Base-by-base conservation (phyloP, 2,329 filamentous ascomycete species). In the Zasmidium angulare region DNA sequence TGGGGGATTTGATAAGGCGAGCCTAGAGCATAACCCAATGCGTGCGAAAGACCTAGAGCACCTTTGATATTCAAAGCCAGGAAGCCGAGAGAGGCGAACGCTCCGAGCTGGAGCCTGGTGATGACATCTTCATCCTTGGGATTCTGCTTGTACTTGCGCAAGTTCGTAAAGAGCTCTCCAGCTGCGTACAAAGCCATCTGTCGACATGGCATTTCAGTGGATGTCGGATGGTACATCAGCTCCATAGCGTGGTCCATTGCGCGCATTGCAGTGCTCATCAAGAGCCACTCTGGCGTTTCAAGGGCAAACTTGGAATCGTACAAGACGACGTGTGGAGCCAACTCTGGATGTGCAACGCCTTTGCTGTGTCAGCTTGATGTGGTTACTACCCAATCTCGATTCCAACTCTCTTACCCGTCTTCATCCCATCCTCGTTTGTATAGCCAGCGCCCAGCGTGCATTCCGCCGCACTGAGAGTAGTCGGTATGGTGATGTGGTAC, bases 191-290 rank as follows among this genome's bases (percentile, higher is more conserved):
- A 61, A 1, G 73, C 70, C 61, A 81, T 71, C 63, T 77, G 74
- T n/a, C 78, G 75, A 19, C 75, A 76, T 0, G 82, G 82, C 66
- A 83, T 76, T 66, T 84, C 82, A 1, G 76, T 77, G 1, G 80
- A 75, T 0, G 77, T 79, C 0, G 80, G 79, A 59, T 85, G 80
- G 63, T 84, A 84, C 59, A 82, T 71, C 22, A 65, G 49, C 67
- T 86, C 83, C 51, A 85, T 72, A 0, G 83, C 81, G 62, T 86
- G 83, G 64, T 85, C 82, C 56, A 85, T 69, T 0, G 83, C 81
- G 12, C 82, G 72, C 56, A 86, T 69, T 0, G 78, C 83, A 0
- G 82, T 85, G 53, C 77, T 78, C 52, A 81, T 69, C 75, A 79
- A 83, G 1, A 85, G 73, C 40, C 74, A 71, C 19, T 73, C 69